Evolutionary conservation across 345 rosid species (phyloP).

Genomic region (Brassica nigra): DNA sequence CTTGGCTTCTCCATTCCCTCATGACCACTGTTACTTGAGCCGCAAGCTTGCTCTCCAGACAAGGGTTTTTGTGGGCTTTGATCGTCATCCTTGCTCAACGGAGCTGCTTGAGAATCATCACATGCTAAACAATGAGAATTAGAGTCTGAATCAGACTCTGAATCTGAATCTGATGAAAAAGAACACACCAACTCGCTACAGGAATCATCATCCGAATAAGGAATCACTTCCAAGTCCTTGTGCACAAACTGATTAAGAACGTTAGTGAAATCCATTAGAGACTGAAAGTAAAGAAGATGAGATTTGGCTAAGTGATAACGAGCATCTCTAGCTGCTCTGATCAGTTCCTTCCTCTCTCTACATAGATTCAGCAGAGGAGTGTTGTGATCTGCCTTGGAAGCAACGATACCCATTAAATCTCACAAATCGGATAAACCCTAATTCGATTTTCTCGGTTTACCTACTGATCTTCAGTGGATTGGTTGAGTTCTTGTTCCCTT

Average conservation of each 20-base stretch:
- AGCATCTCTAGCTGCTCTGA: conserved; percentile 38
- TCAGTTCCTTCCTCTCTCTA: conserved; percentile 42
- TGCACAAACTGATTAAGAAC: conserved; percentile 38
- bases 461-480: neutral
- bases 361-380: conserved; percentile 44
- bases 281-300: conserved; percentile 38
- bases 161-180: conserved; percentile 15
- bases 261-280: conserved; percentile 35
- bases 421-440: conserved; percentile 18
- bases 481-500: conserved; percentile 10
- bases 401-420: conserved; percentile 27
- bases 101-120: conserved; percentile 16
- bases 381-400: conserved; percentile 28
- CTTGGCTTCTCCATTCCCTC: conserved; percentile 16
- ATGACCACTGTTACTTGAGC: conserved; percentile 1
- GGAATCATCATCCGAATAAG: conserved; percentile 28
- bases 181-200: conserved; percentile 29
- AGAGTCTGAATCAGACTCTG: conserved; percentile 15
- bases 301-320: conserved; percentile 38
- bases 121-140: conserved; percentile 5
- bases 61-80: neutral
- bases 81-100: neutral
- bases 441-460: neutral
- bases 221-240: conserved; percentile 29
- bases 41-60: conserved; percentile 10